These are phyloP conservation scores for Clathrus columnatus DNA, from an alignment of 768 basidiomycete genomes.

Conservation along the genomic window DNA sequence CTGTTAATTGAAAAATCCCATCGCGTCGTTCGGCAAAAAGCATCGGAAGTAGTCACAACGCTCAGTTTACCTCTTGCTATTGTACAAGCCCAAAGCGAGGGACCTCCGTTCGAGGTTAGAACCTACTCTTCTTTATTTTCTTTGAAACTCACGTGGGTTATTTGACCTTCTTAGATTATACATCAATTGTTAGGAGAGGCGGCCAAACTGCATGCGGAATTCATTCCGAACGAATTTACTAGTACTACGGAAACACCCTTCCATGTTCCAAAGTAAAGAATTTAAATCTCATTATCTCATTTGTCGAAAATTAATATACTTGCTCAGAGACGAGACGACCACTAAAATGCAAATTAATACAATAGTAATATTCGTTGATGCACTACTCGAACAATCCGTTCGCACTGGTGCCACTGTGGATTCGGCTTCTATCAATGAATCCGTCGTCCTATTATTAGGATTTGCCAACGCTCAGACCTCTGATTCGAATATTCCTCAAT, in stretches of 20 bases:
- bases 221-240: conserved; percentile 9
- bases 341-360: conserved; percentile 57
- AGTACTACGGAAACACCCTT: conserved; percentile 42
- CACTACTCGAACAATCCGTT: conserved; percentile 33
- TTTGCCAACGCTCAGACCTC: neutral
- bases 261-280: conserved; percentile 45
- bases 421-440: neutral
- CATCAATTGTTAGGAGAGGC: conserved; percentile 60
- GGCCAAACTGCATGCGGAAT: conserved; percentile 36
- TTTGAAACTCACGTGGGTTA: neutral
- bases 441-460: neutral
- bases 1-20: conserved; percentile 77
- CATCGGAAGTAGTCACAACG: conserved; percentile 48
- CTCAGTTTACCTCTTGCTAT: conserved; percentile 62
- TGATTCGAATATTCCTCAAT: neutral
- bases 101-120: conserved; percentile 43
- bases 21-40: conserved; percentile 53
- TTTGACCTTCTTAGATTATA: conserved; percentile 38
- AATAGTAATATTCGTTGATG: conserved; percentile 55
- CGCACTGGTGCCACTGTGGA: conserved; percentile 12
- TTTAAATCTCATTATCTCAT: conserved; percentile 1
- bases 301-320: neutral
- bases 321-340: conserved; percentile 42
- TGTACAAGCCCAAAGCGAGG: conserved; percentile 36
- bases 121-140: neutral